These are phyloP conservation scores for Neckera pumila DNA, from an alignment of 225 moss, liverwort and hornwort genomes.

Conservation along the genomic window DNA sequence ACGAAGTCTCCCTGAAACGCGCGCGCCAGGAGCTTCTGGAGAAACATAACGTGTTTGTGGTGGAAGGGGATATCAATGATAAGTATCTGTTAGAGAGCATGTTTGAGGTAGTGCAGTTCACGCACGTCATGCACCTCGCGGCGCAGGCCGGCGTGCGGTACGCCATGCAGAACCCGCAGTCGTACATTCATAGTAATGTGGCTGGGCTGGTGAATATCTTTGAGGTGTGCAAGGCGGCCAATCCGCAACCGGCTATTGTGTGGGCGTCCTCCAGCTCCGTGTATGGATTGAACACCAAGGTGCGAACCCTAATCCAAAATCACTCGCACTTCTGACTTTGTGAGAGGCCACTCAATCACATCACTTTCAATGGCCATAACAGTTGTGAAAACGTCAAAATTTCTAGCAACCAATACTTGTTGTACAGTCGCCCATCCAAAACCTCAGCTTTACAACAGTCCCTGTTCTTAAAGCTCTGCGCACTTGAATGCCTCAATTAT, in stretches of 20 bases:
- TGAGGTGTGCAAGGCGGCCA: conserved; percentile 21
- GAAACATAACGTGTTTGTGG: conserved; percentile 24
- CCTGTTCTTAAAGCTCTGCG: neutral
- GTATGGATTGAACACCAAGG: conserved; percentile 34
- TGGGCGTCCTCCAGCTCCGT: conserved; percentile 46
- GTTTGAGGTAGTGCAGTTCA: conserved; percentile 23
- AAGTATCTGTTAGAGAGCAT: neutral
- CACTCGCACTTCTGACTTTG: too few species aligned
- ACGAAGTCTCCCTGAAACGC: conserved; percentile 26
- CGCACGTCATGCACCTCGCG: conserved; percentile 27
- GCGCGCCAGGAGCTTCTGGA: conserved; percentile 19
- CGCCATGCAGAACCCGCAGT: conserved; percentile 25
- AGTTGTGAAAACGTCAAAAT: neutral
- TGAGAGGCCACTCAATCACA: neutral
- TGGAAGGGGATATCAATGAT: conserved; percentile 33
- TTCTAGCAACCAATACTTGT: neutral
- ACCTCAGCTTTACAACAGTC: neutral
- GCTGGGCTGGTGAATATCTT: conserved; percentile 22
- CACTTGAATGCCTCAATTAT: neutral
- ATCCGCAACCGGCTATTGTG: conserved; percentile 31
- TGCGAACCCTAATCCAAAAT: neutral
- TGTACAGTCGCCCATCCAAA: neutral
- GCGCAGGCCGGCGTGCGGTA: conserved; percentile 22
- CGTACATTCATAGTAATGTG: conserved; percentile 26
- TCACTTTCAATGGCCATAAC: neutral